Evolutionary conservation across 768 basidiomycete genomes (phyloP).

Genomic region (Clitopilus hobsonii): DNA sequence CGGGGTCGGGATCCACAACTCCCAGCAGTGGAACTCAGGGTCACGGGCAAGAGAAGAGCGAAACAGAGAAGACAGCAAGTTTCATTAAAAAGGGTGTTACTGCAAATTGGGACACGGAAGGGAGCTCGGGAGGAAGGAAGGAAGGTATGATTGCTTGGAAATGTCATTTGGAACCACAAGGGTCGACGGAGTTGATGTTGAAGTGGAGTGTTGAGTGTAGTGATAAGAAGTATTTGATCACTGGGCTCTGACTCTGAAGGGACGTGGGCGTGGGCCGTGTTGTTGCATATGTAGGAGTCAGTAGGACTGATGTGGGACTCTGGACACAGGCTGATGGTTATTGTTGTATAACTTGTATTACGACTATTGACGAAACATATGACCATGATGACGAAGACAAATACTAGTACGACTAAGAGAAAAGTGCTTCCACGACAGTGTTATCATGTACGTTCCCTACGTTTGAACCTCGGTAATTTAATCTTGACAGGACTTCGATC

Average conservation of each 20-base stretch:
- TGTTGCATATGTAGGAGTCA: too few species aligned
- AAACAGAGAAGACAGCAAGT: too few species aligned
- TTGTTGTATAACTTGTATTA: too few species aligned
- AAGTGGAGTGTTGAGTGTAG: background rate
- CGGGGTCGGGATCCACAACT: too few species aligned
- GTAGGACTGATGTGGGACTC: too few species aligned
- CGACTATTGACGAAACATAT: too few species aligned
- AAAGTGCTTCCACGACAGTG: constrained; percentile 51
- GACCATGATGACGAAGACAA: background rate
- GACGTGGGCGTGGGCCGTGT: too few species aligned
- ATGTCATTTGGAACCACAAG: background rate
- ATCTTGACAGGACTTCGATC: constrained; percentile 83
- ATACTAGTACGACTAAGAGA: too few species aligned
- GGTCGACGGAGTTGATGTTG: background rate
- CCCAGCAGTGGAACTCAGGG: too few species aligned
- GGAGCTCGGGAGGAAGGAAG: constrained; percentile 1
- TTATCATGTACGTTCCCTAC: constrained; percentile 79
- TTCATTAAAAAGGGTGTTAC: background rate
- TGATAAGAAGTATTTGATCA: background rate
- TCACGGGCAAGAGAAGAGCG: too few species aligned
- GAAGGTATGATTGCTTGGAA: background rate
- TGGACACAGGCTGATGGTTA: too few species aligned
- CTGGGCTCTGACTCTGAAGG: background rate
- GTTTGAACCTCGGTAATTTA: constrained; percentile 86
- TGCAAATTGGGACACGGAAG: constrained; percentile 1